These are phyloP conservation scores for Sanguinoderma infundibulare DNA, from an alignment of 1,284 basidiomycete genomes.

Conservation along the genomic window DNA sequence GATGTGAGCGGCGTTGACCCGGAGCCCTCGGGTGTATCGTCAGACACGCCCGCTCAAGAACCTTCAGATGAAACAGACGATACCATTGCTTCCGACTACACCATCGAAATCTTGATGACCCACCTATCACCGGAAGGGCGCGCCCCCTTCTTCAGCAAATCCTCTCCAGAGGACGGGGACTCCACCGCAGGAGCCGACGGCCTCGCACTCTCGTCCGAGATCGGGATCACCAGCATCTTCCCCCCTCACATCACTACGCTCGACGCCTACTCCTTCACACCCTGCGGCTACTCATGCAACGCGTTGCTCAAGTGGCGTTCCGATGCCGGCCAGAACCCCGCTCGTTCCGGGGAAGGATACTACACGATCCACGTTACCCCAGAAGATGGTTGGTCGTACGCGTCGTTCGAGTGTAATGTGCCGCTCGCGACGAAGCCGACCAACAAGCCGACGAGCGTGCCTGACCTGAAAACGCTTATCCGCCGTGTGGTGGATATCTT, in stretches of 20 bases:
- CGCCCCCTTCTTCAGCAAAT: constrained; percentile 75
- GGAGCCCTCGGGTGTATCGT: constrained; percentile 6
- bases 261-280: constrained; percentile 94
- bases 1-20: constrained; percentile 15
- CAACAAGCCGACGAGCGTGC: constrained; percentile 50
- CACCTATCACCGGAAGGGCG: constrained; percentile 82
- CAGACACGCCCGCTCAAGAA: constrained; percentile 6
- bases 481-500: constrained; percentile 92
- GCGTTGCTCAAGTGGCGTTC: constrained; percentile 77
- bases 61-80: constrained; percentile 32
- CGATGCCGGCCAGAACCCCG: constrained; percentile 29
- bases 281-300: constrained; percentile 98
- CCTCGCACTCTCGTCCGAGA: constrained; percentile 64
- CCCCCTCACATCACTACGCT: constrained; percentile 79
- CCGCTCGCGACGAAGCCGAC: constrained; percentile 58
- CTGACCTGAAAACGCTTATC: constrained; percentile 82
- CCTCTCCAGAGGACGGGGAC: constrained; percentile 35
- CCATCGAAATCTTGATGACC: constrained; percentile 99
- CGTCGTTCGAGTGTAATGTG: constrained; percentile 99
- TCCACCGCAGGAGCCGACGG: constrained; percentile 67
- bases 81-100: constrained; percentile 71
- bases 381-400: constrained; percentile 96
- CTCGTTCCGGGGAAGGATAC: constrained; percentile 76
- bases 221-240: constrained; percentile 90
- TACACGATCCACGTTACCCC: constrained; percentile 99